Evolutionary conservation across 495 filamentous ascomycete genomes (phyloP).

Genomic region (Durotheca rogersii): DNA sequence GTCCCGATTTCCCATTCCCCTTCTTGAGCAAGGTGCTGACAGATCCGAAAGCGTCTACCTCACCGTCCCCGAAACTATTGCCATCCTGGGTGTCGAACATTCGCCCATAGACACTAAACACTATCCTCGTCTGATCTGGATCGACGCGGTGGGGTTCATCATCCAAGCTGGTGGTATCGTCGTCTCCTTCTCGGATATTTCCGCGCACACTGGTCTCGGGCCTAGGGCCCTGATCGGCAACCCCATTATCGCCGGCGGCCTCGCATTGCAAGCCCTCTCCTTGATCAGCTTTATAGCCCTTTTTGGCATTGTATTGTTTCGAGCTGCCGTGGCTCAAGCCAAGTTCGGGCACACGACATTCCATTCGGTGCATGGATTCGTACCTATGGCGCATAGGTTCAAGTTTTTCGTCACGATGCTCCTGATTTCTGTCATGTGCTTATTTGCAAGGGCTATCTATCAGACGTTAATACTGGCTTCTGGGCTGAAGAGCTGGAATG

Average conservation of each 20-base stretch:
- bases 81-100: constrained; percentile 23
- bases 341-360: constrained; percentile 30
- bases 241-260: constrained; percentile 24
- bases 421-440: constrained; percentile 16
- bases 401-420: constrained; percentile 28
- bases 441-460: constrained; percentile 21
- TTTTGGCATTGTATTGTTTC: constrained; percentile 18
- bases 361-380: constrained; percentile 21
- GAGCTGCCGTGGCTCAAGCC: constrained; percentile 16
- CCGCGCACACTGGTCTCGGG: constrained; percentile 20
- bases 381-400: constrained; percentile 25
- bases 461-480: constrained; percentile 28
- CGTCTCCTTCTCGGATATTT: constrained; percentile 28
- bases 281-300: constrained; percentile 15
- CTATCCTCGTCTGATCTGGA: constrained; percentile 20
- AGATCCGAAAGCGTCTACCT: constrained; percentile 21
- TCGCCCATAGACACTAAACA: constrained; percentile 10
- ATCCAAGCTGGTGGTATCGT: constrained; percentile 22
- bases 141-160: constrained; percentile 21
- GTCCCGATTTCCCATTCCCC: background rate
- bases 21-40: constrained; percentile 6
- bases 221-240: constrained; percentile 10
- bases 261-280: constrained; percentile 17
- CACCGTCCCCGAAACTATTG: constrained; percentile 19
- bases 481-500: constrained; percentile 28